These are phyloP conservation scores for Nicotiana paniculata DNA, from an alignment of 257 asterid genomes.

Conservation along the genomic window DNA sequence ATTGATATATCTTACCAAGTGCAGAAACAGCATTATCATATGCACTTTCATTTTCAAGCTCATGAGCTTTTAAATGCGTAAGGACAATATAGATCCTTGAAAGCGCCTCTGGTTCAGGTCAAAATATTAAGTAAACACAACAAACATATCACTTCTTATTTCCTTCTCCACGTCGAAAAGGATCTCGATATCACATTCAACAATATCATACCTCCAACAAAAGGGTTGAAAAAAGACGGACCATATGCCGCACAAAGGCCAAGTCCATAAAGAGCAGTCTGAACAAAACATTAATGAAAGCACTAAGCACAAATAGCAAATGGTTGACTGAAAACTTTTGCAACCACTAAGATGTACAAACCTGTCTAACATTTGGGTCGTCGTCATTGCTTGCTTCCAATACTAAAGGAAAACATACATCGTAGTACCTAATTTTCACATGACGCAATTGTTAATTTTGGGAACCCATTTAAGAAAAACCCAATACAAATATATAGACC, in stretches of 20 bases:
- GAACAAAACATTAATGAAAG: conserved; percentile 14
- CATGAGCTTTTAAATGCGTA: conserved; percentile 52
- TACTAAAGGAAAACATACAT: conserved; percentile 16
- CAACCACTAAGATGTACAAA: conserved; percentile 10
- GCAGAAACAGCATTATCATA: conserved; percentile 94
- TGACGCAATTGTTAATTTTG: neutral
- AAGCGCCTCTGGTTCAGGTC: conserved; percentile 58
- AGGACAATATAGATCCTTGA: conserved; percentile 82
- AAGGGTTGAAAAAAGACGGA: conserved; percentile 73
- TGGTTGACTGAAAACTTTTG: too few species aligned
- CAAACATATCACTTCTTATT: neutral
- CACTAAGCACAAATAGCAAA: too few species aligned
- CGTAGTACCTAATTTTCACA: conserved; percentile 55
- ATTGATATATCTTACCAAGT: conserved; percentile 84
- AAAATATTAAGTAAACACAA: neutral
- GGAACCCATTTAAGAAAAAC: neutral
- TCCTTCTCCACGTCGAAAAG: neutral
- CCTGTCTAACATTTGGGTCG: conserved; percentile 87
- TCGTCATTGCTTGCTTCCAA: conserved; percentile 94
- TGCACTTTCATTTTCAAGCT: conserved; percentile 71
- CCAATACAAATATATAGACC: neutral
- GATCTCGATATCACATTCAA: neutral
- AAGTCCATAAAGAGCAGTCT: conserved; percentile 95
- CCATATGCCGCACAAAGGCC: conserved; percentile 91
- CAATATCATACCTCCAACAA: conserved; percentile 57